These are phyloP conservation scores for Cladosporium colombiae DNA, from an alignment of 2,329 filamentous ascomycete genomes.

Conservation along the genomic window DNA sequence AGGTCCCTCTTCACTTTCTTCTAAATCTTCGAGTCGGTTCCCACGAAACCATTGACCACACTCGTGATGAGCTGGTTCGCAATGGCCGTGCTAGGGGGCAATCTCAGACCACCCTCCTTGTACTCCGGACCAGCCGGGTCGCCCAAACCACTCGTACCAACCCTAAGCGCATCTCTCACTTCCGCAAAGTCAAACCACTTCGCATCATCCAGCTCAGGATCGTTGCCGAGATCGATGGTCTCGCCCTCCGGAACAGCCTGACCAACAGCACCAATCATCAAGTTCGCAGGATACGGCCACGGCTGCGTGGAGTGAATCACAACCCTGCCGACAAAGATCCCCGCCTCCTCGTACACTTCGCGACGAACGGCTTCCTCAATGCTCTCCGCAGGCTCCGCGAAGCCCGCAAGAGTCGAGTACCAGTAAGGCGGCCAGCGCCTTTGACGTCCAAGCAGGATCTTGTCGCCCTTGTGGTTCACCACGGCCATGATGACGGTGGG, in stretches of 20 bases:
- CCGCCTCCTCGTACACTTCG: conserved; percentile 54
- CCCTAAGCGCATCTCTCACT: conserved; percentile 69
- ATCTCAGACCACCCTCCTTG: conserved; percentile 72
- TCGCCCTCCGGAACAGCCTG: conserved; percentile 79
- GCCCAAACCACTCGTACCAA: conserved; percentile 68
- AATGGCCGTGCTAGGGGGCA: conserved; percentile 88
- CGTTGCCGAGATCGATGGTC: conserved; percentile 77
- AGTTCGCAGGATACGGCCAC: conserved; percentile 56
- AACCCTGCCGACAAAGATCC: conserved; percentile 50
- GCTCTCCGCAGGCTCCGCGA: conserved; percentile 53
- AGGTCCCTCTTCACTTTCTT: neutral
- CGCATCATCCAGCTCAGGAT: conserved; percentile 87
- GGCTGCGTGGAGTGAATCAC: conserved; percentile 55
- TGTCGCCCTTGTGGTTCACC: conserved; percentile 74
- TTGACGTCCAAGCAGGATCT: conserved; percentile 79
- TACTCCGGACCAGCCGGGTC: conserved; percentile 66
- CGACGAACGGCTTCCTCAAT: conserved; percentile 54
- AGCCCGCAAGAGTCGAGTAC: conserved; percentile 78
- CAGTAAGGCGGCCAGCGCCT: conserved; percentile 80
- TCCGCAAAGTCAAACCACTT: conserved; percentile 86
- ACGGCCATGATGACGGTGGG: conserved; percentile 95
- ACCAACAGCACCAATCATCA: conserved; percentile 70
- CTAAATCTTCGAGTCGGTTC: conserved; percentile 49
- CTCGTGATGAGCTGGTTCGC: conserved; percentile 84
- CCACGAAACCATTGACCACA: conserved; percentile 73